Evolutionary conservation across 1,284 basidiomycete species (phyloP).

Genomic region (Ceratobasidium sp.): DNA sequence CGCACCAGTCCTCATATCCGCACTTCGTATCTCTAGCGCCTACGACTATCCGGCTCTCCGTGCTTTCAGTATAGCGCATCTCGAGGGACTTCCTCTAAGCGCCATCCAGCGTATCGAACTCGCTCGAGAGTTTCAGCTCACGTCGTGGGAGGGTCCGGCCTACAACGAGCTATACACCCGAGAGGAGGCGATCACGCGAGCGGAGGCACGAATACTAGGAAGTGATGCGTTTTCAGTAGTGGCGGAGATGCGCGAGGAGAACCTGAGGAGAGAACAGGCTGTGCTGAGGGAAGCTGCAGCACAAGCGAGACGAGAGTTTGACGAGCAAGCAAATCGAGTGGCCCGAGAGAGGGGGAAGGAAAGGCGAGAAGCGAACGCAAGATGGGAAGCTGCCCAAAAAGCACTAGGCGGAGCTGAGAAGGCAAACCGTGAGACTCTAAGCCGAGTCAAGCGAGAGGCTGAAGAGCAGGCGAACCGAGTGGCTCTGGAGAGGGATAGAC

Average conservation of each 20-base stretch:
- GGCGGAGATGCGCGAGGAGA: no score
- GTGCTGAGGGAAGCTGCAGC: no score
- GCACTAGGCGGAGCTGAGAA: no score
- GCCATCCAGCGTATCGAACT: conserved; percentile 7
- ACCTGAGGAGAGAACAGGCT: no score
- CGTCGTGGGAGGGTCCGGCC: not conserved
- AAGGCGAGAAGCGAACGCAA: not conserved
- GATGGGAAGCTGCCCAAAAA: no score
- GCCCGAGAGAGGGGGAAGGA: not conserved
- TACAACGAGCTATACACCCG: not conserved
- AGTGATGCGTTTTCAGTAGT: no score
- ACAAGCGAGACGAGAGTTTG: not conserved
- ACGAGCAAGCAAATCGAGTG: not conserved
- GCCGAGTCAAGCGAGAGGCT: no score
- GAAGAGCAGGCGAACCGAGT: no score
- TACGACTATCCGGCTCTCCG: conserved; percentile 3
- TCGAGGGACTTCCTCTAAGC: not conserved
- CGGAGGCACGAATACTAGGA: not conserved
- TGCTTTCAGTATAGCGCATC: not conserved
- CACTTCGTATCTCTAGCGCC: not conserved
- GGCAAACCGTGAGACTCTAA: no score
- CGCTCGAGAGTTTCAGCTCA: not conserved
- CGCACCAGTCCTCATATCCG: not conserved
- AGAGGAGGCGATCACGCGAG: not conserved
- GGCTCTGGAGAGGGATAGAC: no score